These are phyloP conservation scores for Ophiocordyceps camponoti-saundersi DNA, from an alignment of 2,329 filamentous ascomycete genomes.

Conservation along the genomic window DNA sequence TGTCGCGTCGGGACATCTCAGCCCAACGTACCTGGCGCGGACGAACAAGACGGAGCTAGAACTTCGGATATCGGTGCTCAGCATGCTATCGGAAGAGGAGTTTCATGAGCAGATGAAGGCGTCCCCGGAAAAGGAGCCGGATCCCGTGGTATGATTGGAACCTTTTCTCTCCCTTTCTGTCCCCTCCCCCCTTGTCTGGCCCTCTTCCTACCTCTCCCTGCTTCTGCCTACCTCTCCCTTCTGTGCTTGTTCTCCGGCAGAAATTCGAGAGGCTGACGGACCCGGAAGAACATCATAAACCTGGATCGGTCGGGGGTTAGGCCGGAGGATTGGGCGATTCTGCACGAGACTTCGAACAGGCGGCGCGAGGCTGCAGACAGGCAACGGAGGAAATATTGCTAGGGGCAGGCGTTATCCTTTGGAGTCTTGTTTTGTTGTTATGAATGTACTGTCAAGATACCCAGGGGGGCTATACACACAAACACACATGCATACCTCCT, in stretches of 20 bases:
- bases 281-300: constrained; percentile 16
- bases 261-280: not conserved
- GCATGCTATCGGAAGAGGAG: constrained; percentile 8
- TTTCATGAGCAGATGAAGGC: constrained; percentile 10
- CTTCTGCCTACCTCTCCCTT: not conserved
- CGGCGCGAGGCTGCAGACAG: constrained; percentile 14
- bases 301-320: constrained; percentile 8
- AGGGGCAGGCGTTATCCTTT: not conserved
- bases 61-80: constrained; percentile 9
- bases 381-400: constrained; percentile 7
- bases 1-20: constrained; percentile 10
- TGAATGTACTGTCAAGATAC: not conserved
- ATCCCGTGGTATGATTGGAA: constrained; percentile 15
- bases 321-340: constrained; percentile 2
- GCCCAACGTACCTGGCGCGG: constrained; percentile 11
- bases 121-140: constrained; percentile 6
- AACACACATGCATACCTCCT: not conserved
- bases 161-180: no score
- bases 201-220: no score
- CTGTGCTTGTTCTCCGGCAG: not conserved
- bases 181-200: no score
- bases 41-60: constrained; percentile 10
- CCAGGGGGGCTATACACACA: no score
- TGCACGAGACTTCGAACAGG: constrained; percentile 13
- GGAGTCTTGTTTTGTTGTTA: no score